A percentile compares a stretch with the other conserved stretches of the same genome.
Evolutionary conservation across 345 rosid species (phyloP).

Genomic region (Abelmoschus esculentus): DNA sequence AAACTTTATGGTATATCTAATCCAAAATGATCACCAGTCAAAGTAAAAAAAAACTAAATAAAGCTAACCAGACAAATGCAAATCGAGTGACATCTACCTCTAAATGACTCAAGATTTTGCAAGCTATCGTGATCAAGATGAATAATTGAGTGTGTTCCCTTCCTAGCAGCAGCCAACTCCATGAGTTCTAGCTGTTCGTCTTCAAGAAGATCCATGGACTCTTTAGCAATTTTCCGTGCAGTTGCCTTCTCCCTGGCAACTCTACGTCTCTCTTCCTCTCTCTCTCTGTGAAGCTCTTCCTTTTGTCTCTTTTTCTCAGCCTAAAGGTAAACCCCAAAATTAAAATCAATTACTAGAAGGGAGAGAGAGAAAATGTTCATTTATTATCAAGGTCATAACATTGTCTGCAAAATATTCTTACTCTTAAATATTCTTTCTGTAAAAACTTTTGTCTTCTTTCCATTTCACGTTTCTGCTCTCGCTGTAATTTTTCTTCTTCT

Average conservation of each 20-base stretch:
- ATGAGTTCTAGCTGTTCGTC: conserved; percentile 98
- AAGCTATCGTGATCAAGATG: conserved; percentile 73
- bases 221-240: conserved; percentile 94
- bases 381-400: conserved; percentile 3
- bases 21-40: not conserved
- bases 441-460: conserved; percentile 88
- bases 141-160: conserved; percentile 65
- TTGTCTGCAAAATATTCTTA: conserved; percentile 20
- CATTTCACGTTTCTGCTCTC: conserved; percentile 88
- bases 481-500: conserved; percentile 81
- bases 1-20: not conserved
- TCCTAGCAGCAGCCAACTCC: conserved; percentile 91
- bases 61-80: not conserved
- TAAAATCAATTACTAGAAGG: not conserved
- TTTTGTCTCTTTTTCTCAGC: conserved; percentile 83
- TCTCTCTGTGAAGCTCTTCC: conserved; percentile 86
- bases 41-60: not conserved
- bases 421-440: conserved; percentile 70
- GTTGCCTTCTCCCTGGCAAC: conserved; percentile 94
- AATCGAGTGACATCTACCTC: conserved; percentile 41
- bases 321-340: conserved; percentile 29
- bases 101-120: conserved; percentile 74
- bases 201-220: conserved; percentile 96
- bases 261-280: conserved; percentile 74
- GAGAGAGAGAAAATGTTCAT: conserved; percentile 1